phyloP scores from a whole-genome alignment of 345 rosid genomes.

The Citrus sinensis region DVS_A1.0 CM039164.1:20868501-20869000 shows the following conservation, averaged over 20 bases:
- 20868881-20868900: too few relatives aligned
- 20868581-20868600: too few relatives aligned
- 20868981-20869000: too few relatives aligned
- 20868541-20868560: too few relatives aligned
- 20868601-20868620: too few relatives aligned
- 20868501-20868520: too few relatives aligned
- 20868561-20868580: too few relatives aligned
- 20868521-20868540: too few relatives aligned
- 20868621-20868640: background rate
- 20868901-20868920: too few relatives aligned
- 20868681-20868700: background rate
- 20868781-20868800: background rate
- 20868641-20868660: background rate
- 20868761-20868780: background rate
- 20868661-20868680: background rate
- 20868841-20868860: background rate
- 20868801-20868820: background rate
- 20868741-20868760: background rate
- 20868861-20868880: too few relatives aligned
- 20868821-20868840: background rate
- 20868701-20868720: background rate
- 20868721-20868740: background rate
- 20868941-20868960: background rate
- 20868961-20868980: too few relatives aligned
- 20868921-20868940: too few relatives aligned